Base-by-base conservation (phyloP, 148 eudicot genomes). In the Diospyros lotus region DNA sequence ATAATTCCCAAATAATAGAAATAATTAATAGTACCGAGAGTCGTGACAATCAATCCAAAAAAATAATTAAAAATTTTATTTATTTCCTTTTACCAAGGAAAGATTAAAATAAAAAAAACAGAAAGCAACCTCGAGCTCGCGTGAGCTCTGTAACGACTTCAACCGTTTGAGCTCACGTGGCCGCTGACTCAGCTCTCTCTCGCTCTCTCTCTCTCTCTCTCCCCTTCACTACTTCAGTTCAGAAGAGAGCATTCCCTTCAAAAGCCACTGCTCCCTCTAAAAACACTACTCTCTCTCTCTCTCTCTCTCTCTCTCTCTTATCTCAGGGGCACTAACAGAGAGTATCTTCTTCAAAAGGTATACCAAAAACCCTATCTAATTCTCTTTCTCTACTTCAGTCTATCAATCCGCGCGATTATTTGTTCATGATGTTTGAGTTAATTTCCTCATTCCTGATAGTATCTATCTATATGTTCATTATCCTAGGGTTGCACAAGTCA, bases 111-210 rank as follows among this genome's bases (percentile, higher is more conserved):
- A 28, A 28, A 28, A 0, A 28, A 28, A 28, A 28, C 28, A 28
- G 28, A 28, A 28, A 28, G 28, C 28, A 28, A 28, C 28, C 15
- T 1, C 3, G 3, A 3, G 12, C 12, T 9, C 59, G 2, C 5
- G 69, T 44, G 52, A 28, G 52, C 59, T 55, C n/a, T 45, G 69
- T 66, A 66, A 44, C 52, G 28, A 65, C 52, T 66, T 45, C 43
- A 66, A 48, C 69, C 28, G 69, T n/a, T 45, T 13, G 9, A 48
- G 69, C 69, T 14, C 15, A 66, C 69, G 69, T 44, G 69, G 69
- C 43, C 2, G 6, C 69, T 11, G 67, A 64, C 45, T 64, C 67
- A 39, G 46, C 46, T 2, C 12, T 55, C 59, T 1, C 59, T 55
- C 59, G 1, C 2, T 9, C 12, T 1, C 59, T 55, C 59, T 55